phyloP scores from a whole-genome alignment of 2,329 filamentous ascomycete species.

The Penicillium sclerotigenum region DNA sequence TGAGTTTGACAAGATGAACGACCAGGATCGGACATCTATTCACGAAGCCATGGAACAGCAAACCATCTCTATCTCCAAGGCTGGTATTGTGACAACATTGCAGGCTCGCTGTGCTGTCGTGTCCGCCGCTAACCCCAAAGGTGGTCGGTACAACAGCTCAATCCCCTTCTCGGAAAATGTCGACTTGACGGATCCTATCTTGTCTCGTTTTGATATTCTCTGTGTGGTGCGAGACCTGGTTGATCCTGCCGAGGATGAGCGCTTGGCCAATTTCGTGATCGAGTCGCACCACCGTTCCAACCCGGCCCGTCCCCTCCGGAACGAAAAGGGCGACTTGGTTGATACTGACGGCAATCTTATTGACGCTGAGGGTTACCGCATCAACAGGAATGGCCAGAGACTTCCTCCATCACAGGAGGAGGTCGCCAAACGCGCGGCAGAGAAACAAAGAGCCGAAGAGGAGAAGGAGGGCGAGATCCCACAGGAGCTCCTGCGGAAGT shows the following conservation, averaged over 20 bases:
- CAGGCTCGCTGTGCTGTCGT: slow-evolving; percentile 96
- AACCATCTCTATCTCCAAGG: slow-evolving; percentile 98
- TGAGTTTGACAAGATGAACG: slow-evolving; percentile 99
- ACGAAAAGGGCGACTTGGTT: slow-evolving; percentile 44
- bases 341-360: slow-evolving; percentile 52
- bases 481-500: slow-evolving; percentile 88
- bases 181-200: slow-evolving; percentile 91
- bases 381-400: slow-evolving; percentile 45
- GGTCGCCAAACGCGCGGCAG: slow-evolving; percentile 35
- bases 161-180: slow-evolving; percentile 96
- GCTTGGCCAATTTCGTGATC: slow-evolving; percentile 90
- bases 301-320: slow-evolving; percentile 55
- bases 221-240: slow-evolving; percentile 95
- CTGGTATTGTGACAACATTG: slow-evolving; percentile 94
- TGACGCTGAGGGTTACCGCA: slow-evolving; percentile 57
- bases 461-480: slow-evolving; percentile 70
- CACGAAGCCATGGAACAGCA: slow-evolving; percentile 99
- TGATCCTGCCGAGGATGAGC: slow-evolving; percentile 86
- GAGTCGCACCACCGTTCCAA: slow-evolving; percentile 91
- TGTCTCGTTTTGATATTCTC: slow-evolving; percentile 96
- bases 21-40: slow-evolving; percentile 95
- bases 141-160: slow-evolving; percentile 93
- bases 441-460: slow-evolving; percentile 47
- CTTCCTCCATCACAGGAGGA: slow-evolving; percentile 47
- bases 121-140: slow-evolving; percentile 93